Conservation (phyloP, 176 grass and related monocot species). For the Pontederia crassipes region DNA sequence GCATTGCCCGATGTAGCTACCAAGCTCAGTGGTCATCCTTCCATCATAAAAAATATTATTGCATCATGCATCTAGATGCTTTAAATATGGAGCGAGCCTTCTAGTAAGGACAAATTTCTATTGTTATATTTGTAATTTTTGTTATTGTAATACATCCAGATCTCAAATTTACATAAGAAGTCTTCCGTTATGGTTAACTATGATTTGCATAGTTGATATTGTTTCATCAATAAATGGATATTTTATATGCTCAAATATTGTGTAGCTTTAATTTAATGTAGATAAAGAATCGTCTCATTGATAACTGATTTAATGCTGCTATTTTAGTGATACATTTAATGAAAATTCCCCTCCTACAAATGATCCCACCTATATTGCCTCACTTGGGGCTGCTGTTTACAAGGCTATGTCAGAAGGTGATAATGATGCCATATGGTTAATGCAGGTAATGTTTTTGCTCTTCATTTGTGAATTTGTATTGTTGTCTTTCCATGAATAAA, state of each 20-base stretch:
- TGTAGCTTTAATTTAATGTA: not conserved
- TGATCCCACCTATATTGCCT: constrained; percentile 80
- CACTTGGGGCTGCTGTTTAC: constrained; percentile 86
- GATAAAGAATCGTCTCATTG: not conserved
- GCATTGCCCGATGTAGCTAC: no score
- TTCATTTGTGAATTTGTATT: not conserved
- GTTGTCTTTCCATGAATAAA: not conserved
- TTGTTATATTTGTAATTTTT: no score
- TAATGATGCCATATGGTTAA: constrained; percentile 88
- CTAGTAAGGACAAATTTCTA: no score
- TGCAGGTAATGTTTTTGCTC: constrained; percentile 49
- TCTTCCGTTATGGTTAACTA: no score
- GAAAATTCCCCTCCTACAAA: constrained; percentile 91
- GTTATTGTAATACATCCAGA: no score
- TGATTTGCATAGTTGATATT: no score
- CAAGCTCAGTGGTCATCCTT: no score
- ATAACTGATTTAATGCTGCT: constrained; percentile 17
- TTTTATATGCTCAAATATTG: not conserved
- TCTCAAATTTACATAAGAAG: no score
- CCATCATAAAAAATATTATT: no score
- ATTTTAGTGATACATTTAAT: constrained; percentile 93
- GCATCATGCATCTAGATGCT: no score
- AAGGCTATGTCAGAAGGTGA: constrained; percentile 75
- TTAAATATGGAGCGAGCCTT: no score
- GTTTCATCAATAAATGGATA: no score